Conservation (phyloP, 768 basidiomycete genomes). For the Agrocybe pediades region DNA sequence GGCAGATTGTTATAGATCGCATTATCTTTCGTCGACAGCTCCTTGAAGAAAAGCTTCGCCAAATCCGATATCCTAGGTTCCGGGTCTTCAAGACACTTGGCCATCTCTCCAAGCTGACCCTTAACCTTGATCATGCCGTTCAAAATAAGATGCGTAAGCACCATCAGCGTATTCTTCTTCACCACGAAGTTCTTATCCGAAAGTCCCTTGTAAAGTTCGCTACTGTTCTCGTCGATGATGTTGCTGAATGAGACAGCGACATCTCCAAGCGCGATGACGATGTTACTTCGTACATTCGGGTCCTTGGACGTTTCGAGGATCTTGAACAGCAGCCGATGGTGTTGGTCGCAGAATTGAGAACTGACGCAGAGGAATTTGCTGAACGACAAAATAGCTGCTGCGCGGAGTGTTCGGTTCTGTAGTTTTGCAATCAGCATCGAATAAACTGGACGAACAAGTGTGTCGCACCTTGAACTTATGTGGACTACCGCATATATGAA, state of each 20-base stretch:
- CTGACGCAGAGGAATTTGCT: slow-evolving; percentile 98
- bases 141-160: slow-evolving; percentile 92
- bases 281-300: slow-evolving; percentile 89
- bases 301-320: slow-evolving; percentile 92
- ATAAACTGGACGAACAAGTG: not conserved
- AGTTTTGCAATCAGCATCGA: not conserved
- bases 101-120: slow-evolving; percentile 99
- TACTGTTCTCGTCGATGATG: slow-evolving; percentile 96
- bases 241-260: slow-evolving; percentile 98
- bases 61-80: slow-evolving; percentile 88
- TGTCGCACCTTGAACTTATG: slow-evolving; percentile 81
- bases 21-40: slow-evolving; percentile 96
- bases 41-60: slow-evolving; percentile 97
- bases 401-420: slow-evolving; percentile 84
- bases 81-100: slow-evolving; percentile 95
- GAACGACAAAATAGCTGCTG: slow-evolving; percentile 84
- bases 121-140: slow-evolving; percentile 99
- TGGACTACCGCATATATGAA: slow-evolving; percentile 88
- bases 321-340: slow-evolving; percentile 89
- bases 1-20: slow-evolving; percentile 99
- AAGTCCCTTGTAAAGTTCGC: slow-evolving; percentile 92
- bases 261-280: slow-evolving; percentile 97
- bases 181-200: slow-evolving; percentile 85
- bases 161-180: slow-evolving; percentile 99
- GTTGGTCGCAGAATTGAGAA: slow-evolving; percentile 88